These are phyloP conservation scores for Penicillium atrosanguineum DNA, from an alignment of 495 filamentous ascomycete species.

Conservation along the genomic window DNA sequence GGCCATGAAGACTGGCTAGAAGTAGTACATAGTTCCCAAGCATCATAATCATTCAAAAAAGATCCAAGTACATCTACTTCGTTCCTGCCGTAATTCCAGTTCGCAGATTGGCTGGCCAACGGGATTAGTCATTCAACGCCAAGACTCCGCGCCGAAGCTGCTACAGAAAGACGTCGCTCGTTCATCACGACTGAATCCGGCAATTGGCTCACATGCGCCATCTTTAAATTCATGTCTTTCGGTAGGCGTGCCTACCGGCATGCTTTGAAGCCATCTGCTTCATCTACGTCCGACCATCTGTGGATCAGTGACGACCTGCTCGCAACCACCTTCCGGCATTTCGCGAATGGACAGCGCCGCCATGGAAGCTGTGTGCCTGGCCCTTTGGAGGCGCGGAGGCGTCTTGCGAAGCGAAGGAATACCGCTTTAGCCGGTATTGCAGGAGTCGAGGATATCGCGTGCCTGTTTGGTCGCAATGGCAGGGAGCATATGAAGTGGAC, in stretches of 20 bases:
- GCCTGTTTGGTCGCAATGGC: conserved; percentile 46
- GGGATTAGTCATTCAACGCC: conserved; percentile 11
- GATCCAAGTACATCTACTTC: neutral
- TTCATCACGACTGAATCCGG: conserved; percentile 3
- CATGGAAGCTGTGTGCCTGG: conserved; percentile 57
- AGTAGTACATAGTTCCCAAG: neutral
- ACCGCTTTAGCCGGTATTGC: conserved; percentile 42
- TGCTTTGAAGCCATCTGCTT: conserved; percentile 30
- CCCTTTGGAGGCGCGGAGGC: conserved; percentile 56
- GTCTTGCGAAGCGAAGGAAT: conserved; percentile 50
- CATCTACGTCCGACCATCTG: conserved; percentile 35
- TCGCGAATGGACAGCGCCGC: conserved; percentile 42
- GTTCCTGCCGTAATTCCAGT: neutral
- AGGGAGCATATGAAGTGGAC: conserved; percentile 46
- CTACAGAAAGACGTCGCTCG: conserved; percentile 9
- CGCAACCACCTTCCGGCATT: conserved; percentile 47
- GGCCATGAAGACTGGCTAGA: neutral
- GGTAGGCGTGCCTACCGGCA: conserved; percentile 46
- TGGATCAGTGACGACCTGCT: conserved; percentile 58
- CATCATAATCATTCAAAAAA: neutral
- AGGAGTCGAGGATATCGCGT: conserved; percentile 35
- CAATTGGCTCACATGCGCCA: conserved; percentile 31
- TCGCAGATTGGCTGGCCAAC: neutral
- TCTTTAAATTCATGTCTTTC: conserved; percentile 37
- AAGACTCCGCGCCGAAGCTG: conserved; percentile 8